Conservation (phyloP, 805 yeast species). For the baker's yeast (Saccharomyces cerevisiae) region DNA sequence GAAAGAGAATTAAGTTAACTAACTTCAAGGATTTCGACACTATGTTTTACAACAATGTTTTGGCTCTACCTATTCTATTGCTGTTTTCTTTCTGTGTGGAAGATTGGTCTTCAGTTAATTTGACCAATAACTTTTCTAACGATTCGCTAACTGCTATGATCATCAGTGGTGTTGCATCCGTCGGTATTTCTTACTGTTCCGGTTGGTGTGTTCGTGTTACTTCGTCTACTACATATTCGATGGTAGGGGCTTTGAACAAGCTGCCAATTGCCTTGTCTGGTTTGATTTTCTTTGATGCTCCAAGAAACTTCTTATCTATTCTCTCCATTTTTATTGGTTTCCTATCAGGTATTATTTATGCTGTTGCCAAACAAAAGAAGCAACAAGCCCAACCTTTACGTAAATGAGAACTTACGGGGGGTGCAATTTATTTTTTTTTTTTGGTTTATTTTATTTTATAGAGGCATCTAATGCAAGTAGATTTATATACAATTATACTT, state of each 20-base stretch:
- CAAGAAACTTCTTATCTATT: slow-evolving; percentile 79
- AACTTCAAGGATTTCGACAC: slow-evolving; percentile 91
- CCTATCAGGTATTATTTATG: slow-evolving; percentile 83
- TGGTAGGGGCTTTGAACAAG: slow-evolving; percentile 97
- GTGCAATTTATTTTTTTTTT: background rate
- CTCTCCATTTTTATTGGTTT: slow-evolving; percentile 83
- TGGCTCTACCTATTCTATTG: slow-evolving; percentile 78
- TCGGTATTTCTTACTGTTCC: slow-evolving; percentile 91
- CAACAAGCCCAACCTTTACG: background rate
- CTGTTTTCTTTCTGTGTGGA: slow-evolving; percentile 65
- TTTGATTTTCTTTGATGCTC: slow-evolving; percentile 81
- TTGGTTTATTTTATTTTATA: background rate
- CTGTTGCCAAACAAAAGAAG: slow-evolving; percentile 87
- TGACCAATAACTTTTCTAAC: slow-evolving; percentile 64
- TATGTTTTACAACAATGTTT: slow-evolving; percentile 89
- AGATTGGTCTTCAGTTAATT: slow-evolving; percentile 79
- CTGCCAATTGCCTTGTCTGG: slow-evolving; percentile 92
- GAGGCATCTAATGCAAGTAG: background rate
- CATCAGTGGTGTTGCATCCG: slow-evolving; percentile 81
- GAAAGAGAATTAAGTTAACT: slow-evolving; percentile 90
- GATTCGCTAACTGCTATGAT: slow-evolving; percentile 64
- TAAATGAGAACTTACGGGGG: background rate
- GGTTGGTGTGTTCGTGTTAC: slow-evolving; percentile 98
- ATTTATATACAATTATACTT: background rate
- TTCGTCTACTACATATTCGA: slow-evolving; percentile 89